Evolutionary conservation across 768 basidiomycete species (phyloP).

Genomic region (Trametes sanguinea): DNA sequence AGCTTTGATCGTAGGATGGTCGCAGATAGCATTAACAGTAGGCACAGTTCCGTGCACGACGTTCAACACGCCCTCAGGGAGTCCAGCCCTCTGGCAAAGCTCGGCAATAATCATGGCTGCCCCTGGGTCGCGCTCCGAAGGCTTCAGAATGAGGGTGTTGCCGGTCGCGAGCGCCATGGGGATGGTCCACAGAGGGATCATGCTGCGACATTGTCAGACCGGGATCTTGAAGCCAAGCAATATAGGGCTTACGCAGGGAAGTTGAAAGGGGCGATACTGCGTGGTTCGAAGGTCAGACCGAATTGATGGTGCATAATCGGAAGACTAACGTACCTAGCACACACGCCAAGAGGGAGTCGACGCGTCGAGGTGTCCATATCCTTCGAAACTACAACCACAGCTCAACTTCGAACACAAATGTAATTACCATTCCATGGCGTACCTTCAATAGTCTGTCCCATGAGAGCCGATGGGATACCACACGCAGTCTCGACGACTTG

Average conservation of each 20-base stretch:
- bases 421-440: background rate
- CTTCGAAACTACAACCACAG: slow-evolving; percentile 64
- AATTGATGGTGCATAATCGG: background rate
- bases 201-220: slow-evolving; percentile 43
- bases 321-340: slow-evolving; percentile 50
- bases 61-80: slow-evolving; percentile 88
- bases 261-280: slow-evolving; percentile 83
- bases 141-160: slow-evolving; percentile 93
- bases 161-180: slow-evolving; percentile 87
- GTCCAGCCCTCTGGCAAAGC: slow-evolving; percentile 82
- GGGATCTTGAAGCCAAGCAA: background rate
- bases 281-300: slow-evolving; percentile 29
- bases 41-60: slow-evolving; percentile 88
- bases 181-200: slow-evolving; percentile 98
- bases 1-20: slow-evolving; percentile 87
- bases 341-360: slow-evolving; percentile 84
- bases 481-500: slow-evolving; percentile 85
- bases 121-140: slow-evolving; percentile 95
- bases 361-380: slow-evolving; percentile 96
- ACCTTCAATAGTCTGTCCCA: slow-evolving; percentile 95
- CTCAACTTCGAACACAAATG: background rate
- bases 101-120: slow-evolving; percentile 98
- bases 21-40: slow-evolving; percentile 93
- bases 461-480: slow-evolving; percentile 79
- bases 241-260: slow-evolving; percentile 71